Evolutionary conservation across 1,139 yeast genomes (phyloP).

Genomic region (Lodderomyces beijingensis): DNA sequence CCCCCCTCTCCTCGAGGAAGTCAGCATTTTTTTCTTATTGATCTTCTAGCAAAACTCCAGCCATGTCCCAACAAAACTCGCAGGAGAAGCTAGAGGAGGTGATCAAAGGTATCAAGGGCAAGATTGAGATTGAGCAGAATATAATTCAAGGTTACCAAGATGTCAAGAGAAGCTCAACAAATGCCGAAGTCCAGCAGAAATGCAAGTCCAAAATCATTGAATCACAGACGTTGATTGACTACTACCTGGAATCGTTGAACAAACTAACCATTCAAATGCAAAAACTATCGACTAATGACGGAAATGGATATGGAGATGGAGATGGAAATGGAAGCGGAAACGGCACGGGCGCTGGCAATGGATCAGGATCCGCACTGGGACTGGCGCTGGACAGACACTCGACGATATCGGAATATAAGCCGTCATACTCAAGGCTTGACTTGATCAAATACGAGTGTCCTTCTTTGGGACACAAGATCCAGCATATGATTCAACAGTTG

Average conservation of each 20-base stretch:
- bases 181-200: conserved; percentile 79
- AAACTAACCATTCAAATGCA: conserved; percentile 47
- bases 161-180: conserved; percentile 71
- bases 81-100: conserved; percentile 21
- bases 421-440: conserved; percentile 66
- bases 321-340: no score
- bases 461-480: conserved; percentile 91
- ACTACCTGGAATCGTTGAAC: conserved; percentile 71
- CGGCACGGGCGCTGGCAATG: not conserved
- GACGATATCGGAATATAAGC: conserved; percentile 21
- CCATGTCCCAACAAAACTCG: no score
- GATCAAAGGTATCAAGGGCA: conserved; percentile 64
- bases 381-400: conserved; percentile 10
- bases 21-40: no score
- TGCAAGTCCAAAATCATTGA: conserved; percentile 90
- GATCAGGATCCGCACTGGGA: no score
- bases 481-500: conserved; percentile 89
- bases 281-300: conserved; percentile 7
- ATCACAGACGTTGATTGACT: conserved; percentile 86
- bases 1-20: no score
- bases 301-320: conserved; percentile 3
- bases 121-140: conserved; percentile 83
- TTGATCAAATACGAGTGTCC: conserved; percentile 90
- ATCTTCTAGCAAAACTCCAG: no score
- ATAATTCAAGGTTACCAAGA: conserved; percentile 84